Conservation (phyloP, 2,329 filamentous ascomycete species). For the Rosellinia necatrix region DNA sequence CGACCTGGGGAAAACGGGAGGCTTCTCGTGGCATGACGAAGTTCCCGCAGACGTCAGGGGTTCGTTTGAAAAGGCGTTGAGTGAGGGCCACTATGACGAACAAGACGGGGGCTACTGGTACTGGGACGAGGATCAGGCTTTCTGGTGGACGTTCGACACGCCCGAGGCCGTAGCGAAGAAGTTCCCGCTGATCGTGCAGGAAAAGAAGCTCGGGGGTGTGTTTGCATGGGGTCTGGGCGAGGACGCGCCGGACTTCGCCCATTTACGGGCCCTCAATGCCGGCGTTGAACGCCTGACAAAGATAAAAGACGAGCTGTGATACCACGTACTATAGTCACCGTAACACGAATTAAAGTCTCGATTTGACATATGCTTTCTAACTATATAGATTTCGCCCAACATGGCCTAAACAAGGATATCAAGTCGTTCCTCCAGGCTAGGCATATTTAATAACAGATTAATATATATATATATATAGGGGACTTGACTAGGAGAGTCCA, state of each 20-base stretch:
- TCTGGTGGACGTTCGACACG: conserved; percentile 44
- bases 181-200: conserved; percentile 37
- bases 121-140: conserved; percentile 34
- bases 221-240: conserved; percentile 44
- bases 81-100: conserved; percentile 36
- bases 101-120: conserved; percentile 40
- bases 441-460: no score
- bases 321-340: neutral
- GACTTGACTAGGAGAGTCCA: conserved; percentile 34
- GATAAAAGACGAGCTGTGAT: conserved; percentile 37
- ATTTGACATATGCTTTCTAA: neutral
- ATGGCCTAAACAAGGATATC: neutral
- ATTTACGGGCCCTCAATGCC: conserved; percentile 35
- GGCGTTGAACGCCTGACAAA: conserved; percentile 26
- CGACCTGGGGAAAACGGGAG: conserved; percentile 55
- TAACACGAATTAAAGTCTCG: neutral
- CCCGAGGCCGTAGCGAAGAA: conserved; percentile 36
- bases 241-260: conserved; percentile 38
- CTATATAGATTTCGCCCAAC: neutral
- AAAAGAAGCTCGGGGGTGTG: conserved; percentile 39
- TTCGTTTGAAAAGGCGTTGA: conserved; percentile 36
- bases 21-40: conserved; percentile 40
- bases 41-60: conserved; percentile 35
- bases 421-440: no score
- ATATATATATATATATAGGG: no score